A percentile compares a stretch with the other conserved stretches of the same genome.
Conservation (phyloP, 495 filamentous ascomycete genomes). For the Annulohypoxylon maeteangense region DNA sequence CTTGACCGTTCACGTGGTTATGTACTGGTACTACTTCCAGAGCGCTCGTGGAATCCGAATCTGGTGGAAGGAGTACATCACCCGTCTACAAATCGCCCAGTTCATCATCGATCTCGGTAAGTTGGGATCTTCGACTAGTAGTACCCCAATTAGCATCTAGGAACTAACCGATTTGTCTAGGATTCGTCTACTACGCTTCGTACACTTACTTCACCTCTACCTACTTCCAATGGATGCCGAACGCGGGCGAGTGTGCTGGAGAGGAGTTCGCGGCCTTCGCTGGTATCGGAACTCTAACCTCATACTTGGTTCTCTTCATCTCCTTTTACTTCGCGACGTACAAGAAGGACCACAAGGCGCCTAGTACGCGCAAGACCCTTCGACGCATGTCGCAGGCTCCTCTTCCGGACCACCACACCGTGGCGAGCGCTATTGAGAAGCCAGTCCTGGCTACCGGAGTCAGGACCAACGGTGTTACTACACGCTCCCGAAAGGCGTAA, state of each 20-base stretch:
- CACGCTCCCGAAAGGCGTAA: constrained; percentile 70
- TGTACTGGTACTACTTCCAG: constrained; percentile 87
- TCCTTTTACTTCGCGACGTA: constrained; percentile 98
- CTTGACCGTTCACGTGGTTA: constrained; percentile 80
- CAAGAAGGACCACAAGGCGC: constrained; percentile 80
- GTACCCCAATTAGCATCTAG: neutral
- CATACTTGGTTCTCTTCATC: constrained; percentile 97
- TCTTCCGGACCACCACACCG: constrained; percentile 59
- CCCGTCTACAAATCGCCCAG: constrained; percentile 84
- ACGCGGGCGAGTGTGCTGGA: constrained; percentile 85
- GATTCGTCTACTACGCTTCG: constrained; percentile 94
- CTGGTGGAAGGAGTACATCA: constrained; percentile 95
- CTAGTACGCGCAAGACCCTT: constrained; percentile 65
- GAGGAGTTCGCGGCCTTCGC: constrained; percentile 98
- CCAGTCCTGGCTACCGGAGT: constrained; percentile 55
- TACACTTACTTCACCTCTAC: constrained; percentile 94
- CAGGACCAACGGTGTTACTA: constrained; percentile 62
- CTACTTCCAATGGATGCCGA: constrained; percentile 89
- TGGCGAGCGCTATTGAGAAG: constrained; percentile 50
- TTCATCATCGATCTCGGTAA: constrained; percentile 83
- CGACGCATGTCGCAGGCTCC: constrained; percentile 65
- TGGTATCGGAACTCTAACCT: constrained; percentile 89
- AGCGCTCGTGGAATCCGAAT: constrained; percentile 81
- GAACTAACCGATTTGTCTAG: constrained; percentile 55
- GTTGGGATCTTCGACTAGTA: constrained; percentile 30